Percentiles rank a stretch among this genome's conserved stretches.
Conservation (phyloP, 139 green algal species). For the Nannochloris sp. region DNA sequence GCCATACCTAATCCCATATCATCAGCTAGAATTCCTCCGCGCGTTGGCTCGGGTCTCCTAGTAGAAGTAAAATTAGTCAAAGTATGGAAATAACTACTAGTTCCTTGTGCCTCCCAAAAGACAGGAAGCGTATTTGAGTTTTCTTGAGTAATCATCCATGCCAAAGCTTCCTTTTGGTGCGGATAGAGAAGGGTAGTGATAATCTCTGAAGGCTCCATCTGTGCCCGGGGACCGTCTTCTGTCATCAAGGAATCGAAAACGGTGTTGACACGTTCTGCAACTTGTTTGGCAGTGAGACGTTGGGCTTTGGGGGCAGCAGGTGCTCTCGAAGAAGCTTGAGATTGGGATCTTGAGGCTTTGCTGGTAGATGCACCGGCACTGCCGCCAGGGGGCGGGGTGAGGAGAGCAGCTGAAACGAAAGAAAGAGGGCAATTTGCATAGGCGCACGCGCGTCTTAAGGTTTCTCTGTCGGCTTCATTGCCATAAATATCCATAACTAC, state of each 20-base stretch:
- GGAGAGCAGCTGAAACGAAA: neutral
- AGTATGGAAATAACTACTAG: conserved; percentile 6
- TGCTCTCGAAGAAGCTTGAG: neutral
- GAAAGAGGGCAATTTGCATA: neutral
- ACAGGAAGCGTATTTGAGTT: conserved; percentile 51
- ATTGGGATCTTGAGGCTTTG: too few relatives aligned
- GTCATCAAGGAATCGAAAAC: neutral
- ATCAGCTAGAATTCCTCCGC: neutral
- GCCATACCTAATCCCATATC: conserved; percentile 12
- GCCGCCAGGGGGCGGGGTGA: neutral
- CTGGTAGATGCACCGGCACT: neutral
- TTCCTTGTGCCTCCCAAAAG: conserved; percentile 36
- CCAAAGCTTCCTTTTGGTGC: conserved; percentile 53
- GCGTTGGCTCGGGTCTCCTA: neutral
- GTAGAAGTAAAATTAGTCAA: neutral
- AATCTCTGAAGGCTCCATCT: conserved; percentile 2
- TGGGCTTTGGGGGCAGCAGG: neutral
- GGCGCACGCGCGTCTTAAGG: neutral
- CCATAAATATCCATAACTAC: conserved; percentile 14
- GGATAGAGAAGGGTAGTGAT: conserved; percentile 37
- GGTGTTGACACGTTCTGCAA: neutral
- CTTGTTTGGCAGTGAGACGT: neutral
- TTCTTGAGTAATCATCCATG: conserved; percentile 64
- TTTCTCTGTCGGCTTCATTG: neutral
- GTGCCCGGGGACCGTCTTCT: neutral